Evolutionary conservation across 2,329 filamentous ascomycete species (phyloP), one percentile per base, ranked within the genome.

Genomic region (Calonectria hongkongensis): DNA sequence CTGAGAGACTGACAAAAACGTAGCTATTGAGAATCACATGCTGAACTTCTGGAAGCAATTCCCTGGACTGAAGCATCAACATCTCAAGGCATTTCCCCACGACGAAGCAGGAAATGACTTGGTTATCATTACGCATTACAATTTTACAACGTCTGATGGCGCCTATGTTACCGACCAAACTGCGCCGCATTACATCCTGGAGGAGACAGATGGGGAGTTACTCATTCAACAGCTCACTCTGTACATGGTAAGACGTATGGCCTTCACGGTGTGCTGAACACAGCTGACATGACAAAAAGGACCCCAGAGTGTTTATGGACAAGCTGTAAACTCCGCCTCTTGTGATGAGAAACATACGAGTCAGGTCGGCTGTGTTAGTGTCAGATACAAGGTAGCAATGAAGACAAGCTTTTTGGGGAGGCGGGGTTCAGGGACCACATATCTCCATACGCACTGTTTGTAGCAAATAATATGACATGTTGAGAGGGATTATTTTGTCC

Each of bases 391-490:
- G 45, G 45, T 21, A 48, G 45, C 45, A 48, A 48, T 48, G 8
- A 48, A 9, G n/a, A 10, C 45, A 25, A n/a, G n/a, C 6, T 48
- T 21, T 25, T 12, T 25, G 18, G 2, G 3, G 45, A 48, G 45
- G 45, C 45, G 45, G 45, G 45, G 45, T 25, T 25, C 8, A 13
- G 21, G n/a, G 25, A 12, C 45, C 12, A n/a, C 18, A 47, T 7
- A 13, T 48, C 45, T 25, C n/a, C 45, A 25, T 21, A 21, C 21
- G 21, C 21, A 21, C 21, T 21, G 21, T n/a, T 9, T 6, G n/a
- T 48, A 48, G 45, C n/a, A 25, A 48, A 48, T 48, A 25, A 48
- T 48, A 48, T 48, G n/a, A 48, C 45, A 48, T 25, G 45, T 25
- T 21, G 45, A 21, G n/a, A 25, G 45, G 10, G 21, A 21, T 10